Conservation (phyloP, 306 rosid species). For the Malus sylvestris region DNA sequence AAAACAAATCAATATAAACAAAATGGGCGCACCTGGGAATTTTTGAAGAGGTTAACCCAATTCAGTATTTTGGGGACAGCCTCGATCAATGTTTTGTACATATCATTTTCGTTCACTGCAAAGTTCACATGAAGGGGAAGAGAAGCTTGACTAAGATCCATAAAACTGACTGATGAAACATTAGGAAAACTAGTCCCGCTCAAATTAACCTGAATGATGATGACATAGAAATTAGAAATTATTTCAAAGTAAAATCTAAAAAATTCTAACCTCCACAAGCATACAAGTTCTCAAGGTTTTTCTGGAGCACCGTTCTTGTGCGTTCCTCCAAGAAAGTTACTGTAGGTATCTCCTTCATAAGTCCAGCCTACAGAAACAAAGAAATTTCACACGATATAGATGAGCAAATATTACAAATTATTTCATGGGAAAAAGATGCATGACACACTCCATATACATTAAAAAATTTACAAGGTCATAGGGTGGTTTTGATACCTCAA, state of each 20-base stretch:
- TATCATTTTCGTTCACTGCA: conserved; percentile 63
- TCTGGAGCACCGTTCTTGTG: conserved; percentile 47
- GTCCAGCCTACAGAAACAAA: conserved; percentile 61
- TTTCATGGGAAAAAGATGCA: background rate
- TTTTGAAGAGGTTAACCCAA: conserved; percentile 65
- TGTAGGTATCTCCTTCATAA: conserved; percentile 50
- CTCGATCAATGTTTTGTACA: conserved; percentile 50
- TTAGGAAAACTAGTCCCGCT: background rate
- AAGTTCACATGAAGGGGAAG: conserved; percentile 11
- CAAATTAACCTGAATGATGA: background rate
- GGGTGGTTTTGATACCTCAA: conserved; percentile 55
- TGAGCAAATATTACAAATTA: background rate
- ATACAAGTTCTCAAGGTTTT: conserved; percentile 73
- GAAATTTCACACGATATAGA: background rate
- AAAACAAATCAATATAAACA: background rate
- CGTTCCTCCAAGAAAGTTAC: conserved; percentile 55
- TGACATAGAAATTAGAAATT: background rate
- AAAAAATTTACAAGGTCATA: conserved; percentile 2
- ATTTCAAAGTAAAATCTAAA: background rate
- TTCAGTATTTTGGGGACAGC: conserved; percentile 66
- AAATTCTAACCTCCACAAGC: conserved; percentile 69
- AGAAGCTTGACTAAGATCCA: conserved; percentile 9
- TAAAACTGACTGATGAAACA: background rate
- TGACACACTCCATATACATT: background rate
- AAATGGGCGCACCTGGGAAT: conserved; percentile 45